Percentiles rank a stretch among this genome's conserved stretches.
Conservation (phyloP, 768 basidiomycete genomes). For the Punctularia strigosozonata region DNA sequence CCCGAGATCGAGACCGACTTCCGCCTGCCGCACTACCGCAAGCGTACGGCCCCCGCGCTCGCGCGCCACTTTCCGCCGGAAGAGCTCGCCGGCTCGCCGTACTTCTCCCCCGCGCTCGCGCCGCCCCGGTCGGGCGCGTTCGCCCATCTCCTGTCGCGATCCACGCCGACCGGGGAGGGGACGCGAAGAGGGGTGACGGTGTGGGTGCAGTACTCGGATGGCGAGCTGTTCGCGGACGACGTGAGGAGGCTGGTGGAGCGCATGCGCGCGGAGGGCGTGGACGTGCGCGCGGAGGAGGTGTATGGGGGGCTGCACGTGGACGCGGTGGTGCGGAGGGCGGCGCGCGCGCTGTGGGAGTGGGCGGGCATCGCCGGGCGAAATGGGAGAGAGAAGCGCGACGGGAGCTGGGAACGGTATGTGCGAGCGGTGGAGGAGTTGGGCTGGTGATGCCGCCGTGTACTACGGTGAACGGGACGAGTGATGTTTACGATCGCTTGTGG, state of each 20-base stretch:
- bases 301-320: background rate
- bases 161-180: background rate
- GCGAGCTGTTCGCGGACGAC: constrained; percentile 1
- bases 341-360: too few relatives aligned
- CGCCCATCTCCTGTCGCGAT: background rate
- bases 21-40: background rate
- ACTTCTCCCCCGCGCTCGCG: constrained; percentile 1
- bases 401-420: background rate
- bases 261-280: background rate
- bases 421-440: background rate
- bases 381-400: background rate
- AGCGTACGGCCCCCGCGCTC: background rate
- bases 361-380: too few relatives aligned
- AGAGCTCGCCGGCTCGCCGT: background rate
- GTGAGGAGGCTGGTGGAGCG: background rate
- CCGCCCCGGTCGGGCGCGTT: background rate
- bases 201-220: background rate
- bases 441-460: too few relatives aligned
- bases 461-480: too few relatives aligned
- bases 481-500: too few relatives aligned
- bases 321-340: background rate
- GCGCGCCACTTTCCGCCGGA: background rate
- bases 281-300: background rate
- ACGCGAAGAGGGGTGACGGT: too few relatives aligned
- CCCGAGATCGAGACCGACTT: background rate